These are phyloP conservation scores for Hebeloma cylindrosporum DNA, from an alignment of 768 basidiomycete species.

Conservation along the genomic window DNA sequence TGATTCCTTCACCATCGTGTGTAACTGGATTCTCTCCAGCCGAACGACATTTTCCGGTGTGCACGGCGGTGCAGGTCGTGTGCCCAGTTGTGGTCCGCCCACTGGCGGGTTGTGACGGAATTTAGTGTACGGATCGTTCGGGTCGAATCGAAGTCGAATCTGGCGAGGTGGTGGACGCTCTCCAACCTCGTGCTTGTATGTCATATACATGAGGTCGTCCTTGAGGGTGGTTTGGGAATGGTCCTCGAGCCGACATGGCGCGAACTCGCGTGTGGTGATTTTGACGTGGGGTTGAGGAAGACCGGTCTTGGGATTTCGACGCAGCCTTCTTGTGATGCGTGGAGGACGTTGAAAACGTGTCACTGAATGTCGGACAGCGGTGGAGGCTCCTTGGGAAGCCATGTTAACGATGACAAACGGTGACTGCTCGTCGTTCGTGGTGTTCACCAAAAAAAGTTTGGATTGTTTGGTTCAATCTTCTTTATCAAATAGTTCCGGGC, in stretches of 20 bases:
- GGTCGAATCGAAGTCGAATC: slow-evolving; percentile 71
- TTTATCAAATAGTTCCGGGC: slow-evolving; percentile 6
- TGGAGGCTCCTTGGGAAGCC: slow-evolving; percentile 13
- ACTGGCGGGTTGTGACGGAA: slow-evolving; percentile 74
- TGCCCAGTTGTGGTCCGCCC: slow-evolving; percentile 67
- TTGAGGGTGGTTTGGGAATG: slow-evolving; percentile 84
- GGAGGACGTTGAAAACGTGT: slow-evolving; percentile 58
- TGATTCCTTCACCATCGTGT: slow-evolving; percentile 84
- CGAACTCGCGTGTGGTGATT: slow-evolving; percentile 66
- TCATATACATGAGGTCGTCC: slow-evolving; percentile 93
- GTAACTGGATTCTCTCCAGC: slow-evolving; percentile 83
- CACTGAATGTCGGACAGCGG: slow-evolving; percentile 22
- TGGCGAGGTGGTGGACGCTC: slow-evolving; percentile 52
- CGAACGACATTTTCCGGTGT: slow-evolving; percentile 66
- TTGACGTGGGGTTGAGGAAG: slow-evolving; percentile 74
- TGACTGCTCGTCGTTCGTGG: not conserved
- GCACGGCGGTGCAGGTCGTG: slow-evolving; percentile 66
- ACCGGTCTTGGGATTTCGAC: slow-evolving; percentile 47
- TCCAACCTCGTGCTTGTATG: slow-evolving; percentile 75
- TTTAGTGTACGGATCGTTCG: slow-evolving; percentile 78
- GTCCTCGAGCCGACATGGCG: slow-evolving; percentile 70
- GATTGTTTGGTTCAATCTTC: slow-evolving; percentile 5
- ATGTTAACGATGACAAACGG: slow-evolving; percentile 2
- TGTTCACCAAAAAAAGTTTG: slow-evolving; percentile 7
- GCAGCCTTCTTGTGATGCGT: slow-evolving; percentile 42